These are phyloP conservation scores for Vachellia collinsii DNA, from an alignment of 306 rosid genomes.

Conservation along the genomic window DNA sequence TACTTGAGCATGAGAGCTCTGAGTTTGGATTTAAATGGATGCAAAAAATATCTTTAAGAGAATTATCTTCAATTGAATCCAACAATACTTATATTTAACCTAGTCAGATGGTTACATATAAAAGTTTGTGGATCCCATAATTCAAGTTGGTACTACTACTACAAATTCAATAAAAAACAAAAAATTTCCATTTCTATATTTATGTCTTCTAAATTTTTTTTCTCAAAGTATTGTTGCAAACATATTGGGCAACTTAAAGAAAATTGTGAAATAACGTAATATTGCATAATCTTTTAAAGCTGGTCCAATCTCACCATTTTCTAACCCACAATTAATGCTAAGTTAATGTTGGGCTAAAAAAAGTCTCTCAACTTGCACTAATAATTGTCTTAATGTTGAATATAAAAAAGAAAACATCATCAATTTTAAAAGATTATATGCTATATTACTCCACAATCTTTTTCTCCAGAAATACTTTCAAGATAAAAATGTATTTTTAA, in stretches of 20 bases:
- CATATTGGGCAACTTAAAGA: background rate
- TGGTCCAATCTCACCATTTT: background rate
- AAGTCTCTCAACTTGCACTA: background rate
- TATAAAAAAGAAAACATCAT: background rate
- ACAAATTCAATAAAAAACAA: background rate
- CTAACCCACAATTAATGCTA: background rate
- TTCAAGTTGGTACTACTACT: background rate
- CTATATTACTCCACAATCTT: background rate
- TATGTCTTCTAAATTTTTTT: background rate
- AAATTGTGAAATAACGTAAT: background rate
- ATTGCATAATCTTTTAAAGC: background rate
- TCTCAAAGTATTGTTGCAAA: background rate
- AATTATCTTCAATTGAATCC: no score
- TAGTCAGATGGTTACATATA: no score
- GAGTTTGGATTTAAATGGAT: no score
- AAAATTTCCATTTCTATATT: background rate
- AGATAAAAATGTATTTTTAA: background rate
- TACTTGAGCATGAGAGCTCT: no score
- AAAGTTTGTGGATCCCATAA: background rate
- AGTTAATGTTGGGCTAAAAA: background rate
- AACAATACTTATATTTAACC: no score
- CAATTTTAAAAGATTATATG: background rate
- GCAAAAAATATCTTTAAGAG: no score
- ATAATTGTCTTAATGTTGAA: background rate
- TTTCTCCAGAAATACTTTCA: background rate